Evolutionary conservation across 2,329 filamentous ascomycete genomes (phyloP).

Genomic region (Coniosporium tulheliwenetii): DNA sequence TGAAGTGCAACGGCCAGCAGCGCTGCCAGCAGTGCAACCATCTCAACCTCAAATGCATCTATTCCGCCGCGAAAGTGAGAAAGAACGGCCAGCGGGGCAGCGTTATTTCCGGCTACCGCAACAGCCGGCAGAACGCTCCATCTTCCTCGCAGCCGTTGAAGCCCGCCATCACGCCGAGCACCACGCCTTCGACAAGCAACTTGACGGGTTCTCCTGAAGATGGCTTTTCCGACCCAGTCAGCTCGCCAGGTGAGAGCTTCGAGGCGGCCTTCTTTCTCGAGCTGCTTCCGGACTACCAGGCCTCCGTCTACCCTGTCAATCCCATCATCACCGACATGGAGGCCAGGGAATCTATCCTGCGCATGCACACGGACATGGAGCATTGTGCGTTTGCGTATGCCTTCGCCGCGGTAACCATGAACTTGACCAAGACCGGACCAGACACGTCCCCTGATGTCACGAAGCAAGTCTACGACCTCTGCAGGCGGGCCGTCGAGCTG

Average conservation of each 20-base stretch:
- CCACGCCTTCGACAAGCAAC: no score
- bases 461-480: constrained; percentile 10
- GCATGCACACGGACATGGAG: constrained; percentile 23
- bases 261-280: constrained; percentile 22
- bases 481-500: constrained; percentile 18
- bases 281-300: constrained; percentile 28
- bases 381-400: constrained; percentile 27
- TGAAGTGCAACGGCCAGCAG: constrained; percentile 29
- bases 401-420: constrained; percentile 29
- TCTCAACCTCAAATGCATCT: constrained; percentile 29
- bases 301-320: constrained; percentile 30
- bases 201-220: no score
- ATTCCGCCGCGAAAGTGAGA: constrained; percentile 12
- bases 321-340: constrained; percentile 29
- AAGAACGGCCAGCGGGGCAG: no score
- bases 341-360: constrained; percentile 15
- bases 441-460: neutral
- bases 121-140: no score
- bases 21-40: constrained; percentile 27
- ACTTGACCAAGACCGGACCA: constrained; percentile 16
- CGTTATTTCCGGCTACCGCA: constrained; percentile 14
- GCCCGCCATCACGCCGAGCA: no score
- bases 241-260: constrained; percentile 3
- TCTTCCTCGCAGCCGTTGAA: no score
- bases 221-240: no score